Base-by-base conservation (phyloP, 225 moss, liverwort and hornwort genomes). In the Bryum argenteum region DNA sequence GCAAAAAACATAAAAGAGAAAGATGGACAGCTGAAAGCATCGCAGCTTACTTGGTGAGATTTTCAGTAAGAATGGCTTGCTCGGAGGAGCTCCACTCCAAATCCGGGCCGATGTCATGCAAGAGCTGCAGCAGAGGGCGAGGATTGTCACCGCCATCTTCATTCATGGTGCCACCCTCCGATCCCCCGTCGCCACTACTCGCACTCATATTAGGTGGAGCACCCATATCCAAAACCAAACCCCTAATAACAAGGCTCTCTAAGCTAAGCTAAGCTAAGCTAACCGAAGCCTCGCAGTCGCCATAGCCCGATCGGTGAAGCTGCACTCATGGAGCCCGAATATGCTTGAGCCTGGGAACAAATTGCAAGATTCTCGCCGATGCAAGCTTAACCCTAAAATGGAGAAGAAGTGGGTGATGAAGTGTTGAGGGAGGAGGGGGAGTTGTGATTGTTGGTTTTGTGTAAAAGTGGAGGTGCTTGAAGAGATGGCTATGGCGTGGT, bases 61-160 rank as follows among this genome's bases (percentile, higher is more conserved):
- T 72, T 19, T 86, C 86, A 0, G 72, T 61, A 9, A 83, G 83
- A 56, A 56, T 65, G 58, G 20, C 55, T 54, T 86, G 86, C 83
- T 86, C 86, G 28, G 83, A 68, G 16, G 65, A 45, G 62, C 80
- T 86, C 86, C 86, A 83, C 72, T 86, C 86, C 78, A 86, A 78
- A 73, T 86, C 83, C 26, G 80, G 78, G 40, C 83, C 75, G 3
- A 72, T 68, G 53, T 86, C 86, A 18, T 86, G 86, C 71, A 86
- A 64, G 15, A 83, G 75, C 60, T 70, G 84, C 75, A 53, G 70
- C 61, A 40, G 28, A 43, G 65, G 48, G 47, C 68, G 75, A 68
- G 3, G 24, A 63, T 67, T 47, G 8, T 70, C 78, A 12, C 72
- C 78, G 14, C 52, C 81, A 19, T 82, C 54, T 33, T 41, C 64